Percentiles rank a stretch among this genome's conserved stretches.
Conservation (phyloP, 2,329 filamentous ascomycete genomes). For the Fusarium staphyleae region DNA sequence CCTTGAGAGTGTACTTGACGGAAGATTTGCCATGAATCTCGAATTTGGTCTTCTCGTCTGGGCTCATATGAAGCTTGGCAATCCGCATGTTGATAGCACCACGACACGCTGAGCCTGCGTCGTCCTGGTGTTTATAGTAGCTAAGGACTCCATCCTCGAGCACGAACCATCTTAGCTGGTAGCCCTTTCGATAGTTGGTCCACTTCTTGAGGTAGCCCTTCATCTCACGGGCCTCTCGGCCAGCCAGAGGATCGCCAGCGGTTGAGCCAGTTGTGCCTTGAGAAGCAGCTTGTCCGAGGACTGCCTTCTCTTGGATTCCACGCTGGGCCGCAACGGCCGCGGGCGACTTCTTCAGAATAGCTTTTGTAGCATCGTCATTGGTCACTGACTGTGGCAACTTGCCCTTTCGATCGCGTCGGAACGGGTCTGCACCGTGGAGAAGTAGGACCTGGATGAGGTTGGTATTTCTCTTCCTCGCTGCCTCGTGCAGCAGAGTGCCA, state of each 20-base stretch:
- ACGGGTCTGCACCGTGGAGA: conserved; percentile 94
- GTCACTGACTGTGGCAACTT: conserved; percentile 96
- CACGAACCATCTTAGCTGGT: conserved; percentile 97
- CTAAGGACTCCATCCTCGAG: conserved; percentile 96
- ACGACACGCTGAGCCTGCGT: conserved; percentile 92
- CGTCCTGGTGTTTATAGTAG: conserved; percentile 99
- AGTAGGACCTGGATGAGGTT: conserved; percentile 89
- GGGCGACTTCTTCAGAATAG: conserved; percentile 91
- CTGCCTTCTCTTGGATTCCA: conserved; percentile 96
- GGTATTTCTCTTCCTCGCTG: conserved; percentile 84
- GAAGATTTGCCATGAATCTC: conserved; percentile 98
- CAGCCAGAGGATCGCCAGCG: conserved; percentile 68
- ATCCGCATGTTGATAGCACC: conserved; percentile 99
- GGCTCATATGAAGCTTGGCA: conserved; percentile 91
- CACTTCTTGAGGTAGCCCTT: conserved; percentile 99
- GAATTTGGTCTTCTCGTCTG: conserved; percentile 96
- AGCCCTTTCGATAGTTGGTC: conserved; percentile 98
- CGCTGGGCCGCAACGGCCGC: conserved; percentile 93
- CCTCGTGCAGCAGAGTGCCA: conserved; percentile 94
- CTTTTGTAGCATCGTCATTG: conserved; percentile 87
- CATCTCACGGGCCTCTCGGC: conserved; percentile 93
- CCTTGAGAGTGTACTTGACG: conserved; percentile 97
- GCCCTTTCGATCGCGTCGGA: conserved; percentile 91
- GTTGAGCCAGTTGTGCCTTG: conserved; percentile 61
- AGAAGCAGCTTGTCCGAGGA: conserved; percentile 76